Base-by-base conservation (phyloP, 441 rosid species). In the Metrosideros polymorpha region DNA sequence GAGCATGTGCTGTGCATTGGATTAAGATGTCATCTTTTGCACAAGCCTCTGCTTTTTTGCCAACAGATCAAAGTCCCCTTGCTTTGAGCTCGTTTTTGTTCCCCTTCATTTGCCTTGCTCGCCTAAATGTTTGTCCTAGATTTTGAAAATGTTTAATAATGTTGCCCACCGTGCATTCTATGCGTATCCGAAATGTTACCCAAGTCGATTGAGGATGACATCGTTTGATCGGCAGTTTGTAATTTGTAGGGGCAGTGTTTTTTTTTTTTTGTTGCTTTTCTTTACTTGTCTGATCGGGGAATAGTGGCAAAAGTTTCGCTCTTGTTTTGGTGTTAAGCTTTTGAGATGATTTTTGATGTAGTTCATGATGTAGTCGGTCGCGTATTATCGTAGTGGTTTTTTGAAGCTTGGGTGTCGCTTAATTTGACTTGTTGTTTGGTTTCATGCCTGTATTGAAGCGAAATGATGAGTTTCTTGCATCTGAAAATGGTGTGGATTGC, bases 401-500 rank as follows among this genome's bases (percentile, higher is more conserved):
- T 12, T 84, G 3, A n/a, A 10, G 15, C 59, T 25, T 52, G 75
- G 14, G n/a, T 24, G 18, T 56, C 50, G 14, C 32, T 4, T 43
- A 19, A 55, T 57, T 29, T 42, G 45, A 47, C n/a, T 43, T 19
- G 49, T 30, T 12, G 77, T 47, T 25, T 39, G 54, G 43, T 30
- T 51, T 50, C 47, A 4, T 71, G 47, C 57, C 32, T 10, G 83
- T 45, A n/a, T 9, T 71, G 82, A 85, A 79, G 88, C 85, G 82
- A 88, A 85, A 84, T 89, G 92, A 91, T 55, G 90, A 87, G 86
- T 61, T 82, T 86, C 15, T 42, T 42, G 86, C 30, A 8, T 45
- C 91, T 85, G 90, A 87, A 90, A 39, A 52, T 75, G 39, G 85
- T 91, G 92, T 90, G 85, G 93, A 90, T 87, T 84, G 42, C 35